Evolutionary conservation across 805 yeast species (phyloP).

Genomic region (Candida sanyiensis): DNA sequence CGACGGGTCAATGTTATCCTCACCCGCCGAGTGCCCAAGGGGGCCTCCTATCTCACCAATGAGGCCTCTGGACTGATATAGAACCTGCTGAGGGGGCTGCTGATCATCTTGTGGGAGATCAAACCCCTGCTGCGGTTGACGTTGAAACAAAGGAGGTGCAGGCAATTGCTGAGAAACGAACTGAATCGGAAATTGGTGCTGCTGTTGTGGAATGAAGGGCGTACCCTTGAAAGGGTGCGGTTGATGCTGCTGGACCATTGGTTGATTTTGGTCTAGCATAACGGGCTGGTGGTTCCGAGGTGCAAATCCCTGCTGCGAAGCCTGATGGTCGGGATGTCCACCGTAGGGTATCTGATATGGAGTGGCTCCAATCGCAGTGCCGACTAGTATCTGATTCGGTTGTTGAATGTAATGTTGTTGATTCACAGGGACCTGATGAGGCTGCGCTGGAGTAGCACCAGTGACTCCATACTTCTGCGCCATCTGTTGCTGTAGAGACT

Average conservation of each 20-base stretch:
- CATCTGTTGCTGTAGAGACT: slow-evolving; percentile 14
- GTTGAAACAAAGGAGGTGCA: background rate
- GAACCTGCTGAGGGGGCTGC: background rate
- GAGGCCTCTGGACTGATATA: background rate
- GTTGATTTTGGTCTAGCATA: slow-evolving; percentile 5
- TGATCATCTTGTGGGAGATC: background rate
- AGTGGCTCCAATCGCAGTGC: too few relatives aligned
- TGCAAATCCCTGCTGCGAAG: background rate
- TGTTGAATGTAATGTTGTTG: background rate
- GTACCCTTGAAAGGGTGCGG: background rate
- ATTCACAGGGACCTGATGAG: slow-evolving; percentile 2
- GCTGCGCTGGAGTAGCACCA: slow-evolving; percentile 11
- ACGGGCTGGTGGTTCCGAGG: slow-evolving; percentile 3
- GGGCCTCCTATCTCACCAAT: background rate
- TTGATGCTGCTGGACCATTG: slow-evolving; percentile 2
- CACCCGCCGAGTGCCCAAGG: background rate
- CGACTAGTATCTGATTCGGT: too few relatives aligned
- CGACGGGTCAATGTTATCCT: slow-evolving; percentile 17
- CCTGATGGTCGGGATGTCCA: background rate
- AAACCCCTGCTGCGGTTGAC: too few relatives aligned
- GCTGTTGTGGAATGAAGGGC: too few relatives aligned
- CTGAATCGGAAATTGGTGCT: background rate
- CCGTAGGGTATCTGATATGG: too few relatives aligned
- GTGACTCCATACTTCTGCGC: slow-evolving; percentile 22
- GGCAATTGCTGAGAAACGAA: background rate